These are phyloP conservation scores for Phylloporus sp. DNA, from an alignment of 768 basidiomycete species.

Conservation along the genomic window DNA sequence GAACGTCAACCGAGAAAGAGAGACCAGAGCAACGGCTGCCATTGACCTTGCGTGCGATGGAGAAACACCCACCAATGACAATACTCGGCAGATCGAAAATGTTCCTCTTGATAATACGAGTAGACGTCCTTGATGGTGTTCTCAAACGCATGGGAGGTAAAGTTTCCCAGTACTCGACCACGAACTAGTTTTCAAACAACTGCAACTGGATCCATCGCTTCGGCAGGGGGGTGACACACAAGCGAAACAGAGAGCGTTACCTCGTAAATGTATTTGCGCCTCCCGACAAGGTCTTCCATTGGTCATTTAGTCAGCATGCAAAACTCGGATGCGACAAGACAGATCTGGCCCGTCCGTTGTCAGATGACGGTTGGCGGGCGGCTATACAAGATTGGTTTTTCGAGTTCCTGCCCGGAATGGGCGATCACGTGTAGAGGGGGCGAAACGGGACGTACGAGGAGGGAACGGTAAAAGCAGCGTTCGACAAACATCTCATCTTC, in stretches of 20 bases:
- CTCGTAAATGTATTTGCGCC: conserved; percentile 46
- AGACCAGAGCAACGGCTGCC: conserved; percentile 82
- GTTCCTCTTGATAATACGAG: conserved; percentile 90
- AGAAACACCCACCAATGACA: conserved; percentile 63
- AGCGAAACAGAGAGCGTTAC: conserved; percentile 24
- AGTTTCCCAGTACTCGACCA: conserved; percentile 97
- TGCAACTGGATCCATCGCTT: conserved; percentile 33
- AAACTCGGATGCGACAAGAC: conserved; percentile 94
- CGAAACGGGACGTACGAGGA: conserved; percentile 56
- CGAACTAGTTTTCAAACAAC: conserved; percentile 94
- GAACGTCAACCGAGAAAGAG: conserved; percentile 27
- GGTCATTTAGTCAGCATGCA: conserved; percentile 91
- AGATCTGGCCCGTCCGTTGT: conserved; percentile 97
- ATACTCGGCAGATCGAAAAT: conserved; percentile 87
- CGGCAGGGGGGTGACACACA: conserved; percentile 7
- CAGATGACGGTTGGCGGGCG: conserved; percentile 97
- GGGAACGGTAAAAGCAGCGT: conserved; percentile 89
- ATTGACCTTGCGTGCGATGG: conserved; percentile 57
- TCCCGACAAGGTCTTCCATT: conserved; percentile 72
- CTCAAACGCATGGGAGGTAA: conserved; percentile 95
- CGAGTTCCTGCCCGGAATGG: conserved; percentile 64
- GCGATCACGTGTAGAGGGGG: conserved; percentile 4
- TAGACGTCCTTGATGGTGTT: conserved; percentile 95
- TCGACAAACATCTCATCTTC: conserved; percentile 98
- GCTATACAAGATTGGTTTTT: conserved; percentile 94